A percentile compares a stretch with the other conserved stretches of the same genome.
Evolutionary conservation across 2,329 filamentous ascomycete genomes (phyloP).

Genomic region (Clarireedia monteithiana): DNA sequence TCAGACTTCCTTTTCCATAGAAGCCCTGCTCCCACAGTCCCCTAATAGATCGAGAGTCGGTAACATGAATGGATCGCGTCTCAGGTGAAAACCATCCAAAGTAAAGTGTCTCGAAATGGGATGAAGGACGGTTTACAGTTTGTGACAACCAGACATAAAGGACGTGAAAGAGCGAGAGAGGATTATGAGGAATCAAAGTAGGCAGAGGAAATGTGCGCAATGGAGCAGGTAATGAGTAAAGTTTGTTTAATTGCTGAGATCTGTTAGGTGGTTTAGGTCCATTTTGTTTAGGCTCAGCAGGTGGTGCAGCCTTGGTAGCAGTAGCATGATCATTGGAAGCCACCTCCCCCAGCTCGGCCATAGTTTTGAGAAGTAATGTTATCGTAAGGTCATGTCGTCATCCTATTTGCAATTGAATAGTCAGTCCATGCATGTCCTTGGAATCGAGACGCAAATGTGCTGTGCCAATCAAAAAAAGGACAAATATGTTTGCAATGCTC

Average conservation of each 20-base stretch:
- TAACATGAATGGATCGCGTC: conserved; percentile 78
- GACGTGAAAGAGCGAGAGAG: conserved; percentile 77
- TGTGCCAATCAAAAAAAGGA: conserved; percentile 1
- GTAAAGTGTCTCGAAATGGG: conserved; percentile 58
- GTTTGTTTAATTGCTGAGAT: conserved; percentile 51
- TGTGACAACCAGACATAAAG: conserved; percentile 71
- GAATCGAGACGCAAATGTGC: background rate
- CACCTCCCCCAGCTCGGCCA: conserved; percentile 20
- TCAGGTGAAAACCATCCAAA: conserved; percentile 72
- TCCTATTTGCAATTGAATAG: conserved; percentile 14
- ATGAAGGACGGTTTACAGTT: conserved; percentile 54
- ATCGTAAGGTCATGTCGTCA: conserved; percentile 22
- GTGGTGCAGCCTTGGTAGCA: background rate
- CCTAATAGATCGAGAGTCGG: conserved; percentile 64
- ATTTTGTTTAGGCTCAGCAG: conserved; percentile 11
- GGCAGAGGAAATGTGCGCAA: conserved; percentile 78
- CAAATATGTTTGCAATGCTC: conserved; percentile 43
- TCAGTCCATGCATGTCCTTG: background rate
- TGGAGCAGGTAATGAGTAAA: conserved; percentile 77
- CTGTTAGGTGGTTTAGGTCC: conserved; percentile 20
- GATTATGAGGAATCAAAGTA: conserved; percentile 84
- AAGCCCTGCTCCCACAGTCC: conserved; percentile 95
- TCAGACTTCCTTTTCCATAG: conserved; percentile 89
- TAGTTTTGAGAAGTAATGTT: conserved; percentile 15
- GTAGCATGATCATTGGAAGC: conserved; percentile 6